Base-by-base conservation (phyloP, 2,329 filamentous ascomycete genomes). In the Phaeophleospora eucalypticola region DNA sequence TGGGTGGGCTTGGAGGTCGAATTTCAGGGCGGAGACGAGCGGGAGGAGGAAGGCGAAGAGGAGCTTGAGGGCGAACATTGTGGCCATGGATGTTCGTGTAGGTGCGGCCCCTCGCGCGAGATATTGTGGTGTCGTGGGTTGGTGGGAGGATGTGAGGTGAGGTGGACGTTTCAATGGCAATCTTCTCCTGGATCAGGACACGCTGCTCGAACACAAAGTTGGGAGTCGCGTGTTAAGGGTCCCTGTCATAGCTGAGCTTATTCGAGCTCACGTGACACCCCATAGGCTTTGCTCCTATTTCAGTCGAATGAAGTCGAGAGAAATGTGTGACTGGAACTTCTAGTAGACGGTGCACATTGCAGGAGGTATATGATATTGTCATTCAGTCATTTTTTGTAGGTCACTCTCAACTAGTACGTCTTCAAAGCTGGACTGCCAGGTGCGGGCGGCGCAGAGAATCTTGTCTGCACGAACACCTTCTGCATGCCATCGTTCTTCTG, bases 1-100 rank as follows among this genome's bases (percentile, higher is more conserved):
- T 43, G 73, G 71, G 56, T 83, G 79, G 36, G 89, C 88, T 61
- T 81, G 72, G 52, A 98, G 81, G 64, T 98, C 93, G 78, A 98
- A 96, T 76, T 95, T 96, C 63, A 98, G 82, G 49, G 89, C 89
- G 34, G 72, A 71, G 34, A 73, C 58, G 52, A 74, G 63, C 17
- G 72, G 72, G 15, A 71, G 58, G 6, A 60, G 45, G 47, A 65
- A 58, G 4, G 70, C 57, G n/a, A 74, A 56, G 21, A 71, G 62
- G 37, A 73, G 58, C 48, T 56, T 54, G 43, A 65, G 45, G 41
- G 57, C 51, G 37, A 62, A 49, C 46, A 57, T 56, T 27, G 48
- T 44, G 24, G 43, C 46, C 48, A 51, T 51, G 6, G 24, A 6
- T 29, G 7, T 12, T 29, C 24, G 7, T 29, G 24, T 29, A 29